Evolutionary conservation across 371 early-diverging fungal genomes (phyloP).

Genomic region (Mortierella sp.): DNA sequence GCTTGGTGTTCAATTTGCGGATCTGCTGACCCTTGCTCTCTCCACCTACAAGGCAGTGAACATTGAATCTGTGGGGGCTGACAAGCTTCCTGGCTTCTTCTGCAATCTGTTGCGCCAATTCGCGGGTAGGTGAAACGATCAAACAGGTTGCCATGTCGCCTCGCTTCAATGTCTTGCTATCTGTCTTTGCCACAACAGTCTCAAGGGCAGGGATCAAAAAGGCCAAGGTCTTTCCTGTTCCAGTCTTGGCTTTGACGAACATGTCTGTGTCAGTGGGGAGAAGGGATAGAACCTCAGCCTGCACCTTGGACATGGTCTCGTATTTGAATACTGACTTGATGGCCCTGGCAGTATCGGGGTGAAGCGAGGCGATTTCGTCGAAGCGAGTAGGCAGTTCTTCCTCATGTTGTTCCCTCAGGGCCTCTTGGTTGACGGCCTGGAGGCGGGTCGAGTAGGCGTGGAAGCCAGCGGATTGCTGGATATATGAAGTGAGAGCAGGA

Average conservation of each 20-base stretch:
- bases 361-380: conserved; percentile 63
- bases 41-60: conserved; percentile 94
- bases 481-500: conserved; percentile 46
- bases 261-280: conserved; percentile 85
- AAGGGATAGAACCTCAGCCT: conserved; percentile 79
- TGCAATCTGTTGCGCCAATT: conserved; percentile 96
- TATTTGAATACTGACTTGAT: conserved; percentile 78
- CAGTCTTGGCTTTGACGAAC: conserved; percentile 96
- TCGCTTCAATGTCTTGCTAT: conserved; percentile 42
- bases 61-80: conserved; percentile 73
- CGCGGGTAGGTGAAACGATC: conserved; percentile 97
- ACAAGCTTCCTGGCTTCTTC: conserved; percentile 83
- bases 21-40: conserved; percentile 76
- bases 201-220: conserved; percentile 95
- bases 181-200: conserved; percentile 62
- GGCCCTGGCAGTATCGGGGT: conserved; percentile 73
- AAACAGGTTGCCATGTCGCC: conserved; percentile 79
- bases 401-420: conserved; percentile 24
- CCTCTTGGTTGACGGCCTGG: conserved; percentile 35
- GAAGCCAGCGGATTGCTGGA: conserved; percentile 38
- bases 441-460: conserved; percentile 25
- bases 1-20: conserved; percentile 66
- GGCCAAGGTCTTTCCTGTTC: conserved; percentile 97
- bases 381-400: conserved; percentile 68
- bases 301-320: conserved; percentile 84